phyloP scores from a whole-genome alignment of 2,329 filamentous ascomycete genomes.

The Lachnellula suecica region DNA sequence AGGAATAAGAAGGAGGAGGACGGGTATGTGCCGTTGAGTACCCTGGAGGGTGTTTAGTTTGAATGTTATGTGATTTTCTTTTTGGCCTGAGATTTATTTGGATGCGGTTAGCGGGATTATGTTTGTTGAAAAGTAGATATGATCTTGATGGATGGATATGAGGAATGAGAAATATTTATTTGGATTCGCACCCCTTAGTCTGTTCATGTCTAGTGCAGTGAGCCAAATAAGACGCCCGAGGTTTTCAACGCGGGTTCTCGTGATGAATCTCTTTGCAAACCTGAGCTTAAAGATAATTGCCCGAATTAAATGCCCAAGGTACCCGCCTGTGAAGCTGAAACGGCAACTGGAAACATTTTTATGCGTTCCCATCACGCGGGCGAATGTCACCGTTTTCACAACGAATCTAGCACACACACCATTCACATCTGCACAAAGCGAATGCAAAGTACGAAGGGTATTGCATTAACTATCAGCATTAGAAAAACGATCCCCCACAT shows the following conservation, averaged over 20 bases:
- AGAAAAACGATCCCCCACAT: background rate
- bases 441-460: slow-evolving; percentile 4
- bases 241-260: no score
- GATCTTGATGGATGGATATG: background rate
- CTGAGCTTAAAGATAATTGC: background rate
- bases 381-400: no score
- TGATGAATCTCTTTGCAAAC: background rate
- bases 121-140: background rate
- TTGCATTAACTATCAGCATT: slow-evolving; percentile 7
- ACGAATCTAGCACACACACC: no score
- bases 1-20: slow-evolving; percentile 44
- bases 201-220: no score
- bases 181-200: background rate
- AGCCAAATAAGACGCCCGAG: no score
- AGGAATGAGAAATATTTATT: background rate
- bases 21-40: slow-evolving; percentile 57
- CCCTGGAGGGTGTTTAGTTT: slow-evolving; percentile 24
- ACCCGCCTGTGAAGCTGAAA: no score
- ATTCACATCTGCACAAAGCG: background rate
- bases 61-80: background rate
- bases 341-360: no score
- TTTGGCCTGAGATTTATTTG: background rate
- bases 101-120: background rate
- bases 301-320: no score
- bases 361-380: no score